phyloP scores from a whole-genome alignment of 495 filamentous ascomycete genomes.

The Apiosordaria backusii region DNA sequence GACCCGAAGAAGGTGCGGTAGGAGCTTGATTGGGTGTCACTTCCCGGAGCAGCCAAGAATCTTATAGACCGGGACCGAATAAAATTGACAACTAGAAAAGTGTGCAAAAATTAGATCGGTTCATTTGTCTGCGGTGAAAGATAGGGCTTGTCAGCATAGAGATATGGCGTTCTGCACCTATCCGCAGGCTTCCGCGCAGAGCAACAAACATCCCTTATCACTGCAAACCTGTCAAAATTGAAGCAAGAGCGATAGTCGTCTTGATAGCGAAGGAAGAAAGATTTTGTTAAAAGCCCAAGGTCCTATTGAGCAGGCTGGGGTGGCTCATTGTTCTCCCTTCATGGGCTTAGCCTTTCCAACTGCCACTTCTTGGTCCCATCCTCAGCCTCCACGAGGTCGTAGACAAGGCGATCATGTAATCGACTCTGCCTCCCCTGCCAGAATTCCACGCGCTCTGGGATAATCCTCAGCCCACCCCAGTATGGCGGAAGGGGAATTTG shows the following conservation, averaged over 20 bases:
- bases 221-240: too few relatives aligned
- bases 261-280: too few relatives aligned
- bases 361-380: slow-evolving; percentile 48
- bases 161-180: not conserved
- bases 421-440: slow-evolving; percentile 89
- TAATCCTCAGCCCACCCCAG: slow-evolving; percentile 87
- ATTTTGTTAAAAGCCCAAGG: too few relatives aligned
- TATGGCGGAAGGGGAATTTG: slow-evolving; percentile 86
- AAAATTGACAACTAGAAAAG: not conserved
- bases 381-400: slow-evolving; percentile 51
- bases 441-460: slow-evolving; percentile 86
- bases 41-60: not conserved
- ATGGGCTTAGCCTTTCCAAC: slow-evolving; percentile 61
- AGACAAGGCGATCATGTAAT: slow-evolving; percentile 89
- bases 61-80: not conserved
- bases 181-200: not conserved
- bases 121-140: not conserved
- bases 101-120: not conserved
- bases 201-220: not conserved
- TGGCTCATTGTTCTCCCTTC: slow-evolving; percentile 7
- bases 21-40: not conserved
- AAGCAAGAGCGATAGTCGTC: too few relatives aligned
- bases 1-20: not conserved
- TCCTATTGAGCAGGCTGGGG: not conserved
- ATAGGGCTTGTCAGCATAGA: not conserved